phyloP scores from a whole-genome alignment of 768 basidiomycete genomes.

The Serendipita indica region DNA sequence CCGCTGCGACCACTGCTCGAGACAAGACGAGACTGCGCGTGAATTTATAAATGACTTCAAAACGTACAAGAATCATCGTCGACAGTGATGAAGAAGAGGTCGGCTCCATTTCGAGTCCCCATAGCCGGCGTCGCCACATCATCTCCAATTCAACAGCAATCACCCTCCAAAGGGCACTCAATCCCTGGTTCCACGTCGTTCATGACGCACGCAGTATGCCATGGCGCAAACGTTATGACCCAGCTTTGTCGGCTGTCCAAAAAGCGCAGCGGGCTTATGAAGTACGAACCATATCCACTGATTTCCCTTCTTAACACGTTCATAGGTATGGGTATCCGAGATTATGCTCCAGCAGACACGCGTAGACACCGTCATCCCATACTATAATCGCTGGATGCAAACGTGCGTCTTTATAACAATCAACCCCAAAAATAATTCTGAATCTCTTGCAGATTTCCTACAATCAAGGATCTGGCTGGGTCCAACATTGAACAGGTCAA shows the following conservation, averaged over 20 bases:
- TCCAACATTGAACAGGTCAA: constrained; percentile 77
- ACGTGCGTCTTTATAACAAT: constrained; percentile 32
- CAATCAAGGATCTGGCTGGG: constrained; percentile 53
- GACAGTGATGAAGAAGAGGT: not conserved
- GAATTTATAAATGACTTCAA: not conserved
- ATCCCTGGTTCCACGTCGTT: constrained; percentile 55
- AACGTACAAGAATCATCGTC: constrained; percentile 2
- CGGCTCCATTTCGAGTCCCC: not conserved
- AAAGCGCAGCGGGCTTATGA: constrained; percentile 84
- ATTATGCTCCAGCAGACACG: constrained; percentile 97
- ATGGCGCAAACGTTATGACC: constrained; percentile 66
- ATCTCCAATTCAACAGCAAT: not conserved
- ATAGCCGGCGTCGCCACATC: constrained; percentile 1
- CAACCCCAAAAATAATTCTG: too few relatives aligned
- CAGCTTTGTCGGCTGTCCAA: constrained; percentile 33
- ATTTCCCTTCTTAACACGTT: not conserved
- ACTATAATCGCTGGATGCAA: constrained; percentile 79
- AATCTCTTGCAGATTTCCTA: constrained; percentile 51
- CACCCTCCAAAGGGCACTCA: constrained; percentile 18
- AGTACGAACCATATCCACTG: constrained; percentile 29
- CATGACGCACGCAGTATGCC: constrained; percentile 70
- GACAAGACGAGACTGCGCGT: not conserved
- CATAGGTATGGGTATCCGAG: constrained; percentile 76
- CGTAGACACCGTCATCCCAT: constrained; percentile 84
- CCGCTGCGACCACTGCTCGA: not conserved